phyloP scores from a whole-genome alignment of 1,139 yeast species.

The Yarrowia galli region DNA sequence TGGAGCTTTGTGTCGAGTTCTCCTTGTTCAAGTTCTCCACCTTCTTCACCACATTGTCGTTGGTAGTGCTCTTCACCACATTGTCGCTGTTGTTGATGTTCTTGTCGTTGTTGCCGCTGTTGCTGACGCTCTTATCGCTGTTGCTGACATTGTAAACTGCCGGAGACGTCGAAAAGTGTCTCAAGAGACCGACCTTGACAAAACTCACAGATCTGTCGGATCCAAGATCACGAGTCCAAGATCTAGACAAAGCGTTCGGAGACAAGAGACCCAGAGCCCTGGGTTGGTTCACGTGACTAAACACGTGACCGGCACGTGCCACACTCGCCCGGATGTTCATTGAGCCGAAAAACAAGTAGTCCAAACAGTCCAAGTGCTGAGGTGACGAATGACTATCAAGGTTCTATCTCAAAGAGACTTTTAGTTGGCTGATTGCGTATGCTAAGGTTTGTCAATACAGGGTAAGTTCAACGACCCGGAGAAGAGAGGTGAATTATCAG shows the following conservation, averaged over 20 bases:
- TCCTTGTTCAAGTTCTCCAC: too few species aligned
- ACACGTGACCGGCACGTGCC: slow-evolving; percentile 18
- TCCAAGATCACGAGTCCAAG: too few species aligned
- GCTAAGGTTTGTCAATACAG: slow-evolving; percentile 20
- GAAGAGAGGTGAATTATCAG: neutral
- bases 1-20: neutral
- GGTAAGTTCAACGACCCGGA: neutral
- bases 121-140: neutral
- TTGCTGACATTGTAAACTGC: neutral
- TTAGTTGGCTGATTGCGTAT: slow-evolving; percentile 32
- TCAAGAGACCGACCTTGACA: too few species aligned
- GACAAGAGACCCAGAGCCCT: too few species aligned
- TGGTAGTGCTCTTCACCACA: neutral
- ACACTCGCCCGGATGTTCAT: slow-evolving; percentile 22
- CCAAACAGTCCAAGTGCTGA: too few species aligned
- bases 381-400: slow-evolving; percentile 20
- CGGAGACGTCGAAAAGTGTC: neutral
- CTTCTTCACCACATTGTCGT: neutral
- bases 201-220: too few species aligned
- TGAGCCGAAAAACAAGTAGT: too few species aligned
- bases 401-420: slow-evolving; percentile 19
- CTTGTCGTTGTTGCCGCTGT: neutral
- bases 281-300: slow-evolving; percentile 1
- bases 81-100: too few species aligned
- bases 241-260: too few species aligned